These are phyloP conservation scores for Dendrostoma leiphaemia DNA, from an alignment of 2,329 filamentous ascomycete species.

Conservation along the genomic window DNA sequence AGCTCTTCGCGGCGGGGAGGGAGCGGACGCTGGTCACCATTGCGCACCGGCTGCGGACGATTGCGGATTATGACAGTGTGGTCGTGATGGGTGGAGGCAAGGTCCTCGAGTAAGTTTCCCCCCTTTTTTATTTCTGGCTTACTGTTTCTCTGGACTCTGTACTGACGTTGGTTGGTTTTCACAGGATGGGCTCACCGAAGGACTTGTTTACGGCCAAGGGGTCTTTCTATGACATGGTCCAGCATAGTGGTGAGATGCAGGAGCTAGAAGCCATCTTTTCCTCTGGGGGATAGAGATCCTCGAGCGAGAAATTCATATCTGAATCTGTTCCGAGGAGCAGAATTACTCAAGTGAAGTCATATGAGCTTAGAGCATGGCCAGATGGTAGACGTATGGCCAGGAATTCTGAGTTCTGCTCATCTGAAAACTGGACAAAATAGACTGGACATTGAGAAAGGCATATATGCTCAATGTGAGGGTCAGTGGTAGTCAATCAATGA, in stretches of 20 bases:
- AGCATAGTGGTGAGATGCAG: slow-evolving; percentile 51
- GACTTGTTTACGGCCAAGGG: slow-evolving; percentile 44
- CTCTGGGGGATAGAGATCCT: not conserved
- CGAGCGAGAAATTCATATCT: too few relatives aligned
- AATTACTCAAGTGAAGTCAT: too few relatives aligned
- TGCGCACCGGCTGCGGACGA: slow-evolving; percentile 55
- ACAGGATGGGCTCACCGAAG: slow-evolving; percentile 43
- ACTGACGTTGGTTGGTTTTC: not conserved
- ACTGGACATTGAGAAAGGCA: too few relatives aligned
- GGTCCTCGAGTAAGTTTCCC: slow-evolving; percentile 42
- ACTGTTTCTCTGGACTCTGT: not conserved
- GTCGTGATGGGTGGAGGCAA: slow-evolving; percentile 55
- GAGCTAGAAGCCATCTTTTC: slow-evolving; percentile 34
- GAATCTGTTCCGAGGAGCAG: too few relatives aligned
- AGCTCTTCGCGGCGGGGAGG: slow-evolving; percentile 41
- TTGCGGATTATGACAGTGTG: slow-evolving; percentile 58
- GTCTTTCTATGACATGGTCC: slow-evolving; percentile 54
- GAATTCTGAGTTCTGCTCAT: too few relatives aligned
- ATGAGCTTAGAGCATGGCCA: too few relatives aligned
- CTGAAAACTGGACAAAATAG: too few relatives aligned
- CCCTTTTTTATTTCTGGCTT: too few relatives aligned
- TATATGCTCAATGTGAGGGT: too few relatives aligned
- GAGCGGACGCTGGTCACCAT: slow-evolving; percentile 56
- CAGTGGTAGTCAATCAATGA: too few relatives aligned
- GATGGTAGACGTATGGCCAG: too few relatives aligned